Conservation (phyloP, 352 stramenopile species). For the Phytopythium helicoides region DNA sequence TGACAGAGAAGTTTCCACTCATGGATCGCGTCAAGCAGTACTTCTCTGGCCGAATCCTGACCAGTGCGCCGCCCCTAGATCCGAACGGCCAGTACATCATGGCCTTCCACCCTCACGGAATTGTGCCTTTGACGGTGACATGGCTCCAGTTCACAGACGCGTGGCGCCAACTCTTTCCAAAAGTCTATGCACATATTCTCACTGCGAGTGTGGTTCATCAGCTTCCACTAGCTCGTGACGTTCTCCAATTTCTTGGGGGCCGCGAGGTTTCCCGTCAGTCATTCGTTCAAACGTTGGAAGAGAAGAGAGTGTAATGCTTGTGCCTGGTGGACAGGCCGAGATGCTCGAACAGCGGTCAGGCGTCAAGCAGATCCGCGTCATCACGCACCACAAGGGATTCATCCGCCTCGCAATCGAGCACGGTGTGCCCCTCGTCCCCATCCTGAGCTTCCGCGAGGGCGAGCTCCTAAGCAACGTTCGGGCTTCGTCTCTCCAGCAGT, state of each 20-base stretch:
- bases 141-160: conserved; percentile 75
- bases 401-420: conserved; percentile 78
- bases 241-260: conserved; percentile 72
- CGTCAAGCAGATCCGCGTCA: conserved; percentile 62
- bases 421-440: conserved; percentile 62
- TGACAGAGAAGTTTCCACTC: conserved; percentile 34
- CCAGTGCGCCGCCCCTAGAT: conserved; percentile 43
- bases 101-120: conserved; percentile 78
- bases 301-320: conserved; percentile 67
- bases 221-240: conserved; percentile 68
- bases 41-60: conserved; percentile 64
- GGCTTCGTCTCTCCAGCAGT: conserved; percentile 63
- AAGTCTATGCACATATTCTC: conserved; percentile 63
- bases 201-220: conserved; percentile 80
- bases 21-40: conserved; percentile 63
- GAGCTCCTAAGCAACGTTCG: conserved; percentile 83
- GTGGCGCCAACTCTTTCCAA: conserved; percentile 67
- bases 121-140: conserved; percentile 68
- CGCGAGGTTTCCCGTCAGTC: conserved; percentile 70
- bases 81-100: conserved; percentile 66
- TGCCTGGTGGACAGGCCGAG: conserved; percentile 78
- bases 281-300: conserved; percentile 44
- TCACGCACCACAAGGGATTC: conserved; percentile 79
- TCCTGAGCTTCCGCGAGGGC: conserved; percentile 81
- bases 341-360: conserved; percentile 72